Evolutionary conservation across 306 rosid species (phyloP), one percentile per base, ranked within the genome.

Genomic region (Abrus precatorius): DNA sequence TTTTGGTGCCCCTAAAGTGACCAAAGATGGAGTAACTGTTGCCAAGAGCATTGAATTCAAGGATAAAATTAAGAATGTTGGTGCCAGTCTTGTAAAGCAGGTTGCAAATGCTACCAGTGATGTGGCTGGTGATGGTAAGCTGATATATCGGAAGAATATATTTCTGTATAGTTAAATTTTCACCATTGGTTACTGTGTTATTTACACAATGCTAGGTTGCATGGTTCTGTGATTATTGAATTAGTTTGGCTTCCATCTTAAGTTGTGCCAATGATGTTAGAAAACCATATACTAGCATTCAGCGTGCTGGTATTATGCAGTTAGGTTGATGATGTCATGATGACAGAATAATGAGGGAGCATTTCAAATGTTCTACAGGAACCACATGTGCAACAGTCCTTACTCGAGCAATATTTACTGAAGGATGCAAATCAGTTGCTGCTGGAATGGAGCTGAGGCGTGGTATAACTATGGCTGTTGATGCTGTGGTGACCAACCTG

Each of bases 351-450:
- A 38, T 40, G 59, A 74, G 61, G 50, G 12, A 32, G 36, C 29
- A 40, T 49, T 71, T 80, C 69, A 11, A 67, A 45, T 72, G 9
- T 85, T 70, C 44, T 79, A 75, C 88, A 95, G 99, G 99, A 65
- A 95, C 99, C 45, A 93, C 99, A 10, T 93, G 98, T 78, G 99
- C 99, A 14, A 95, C 99, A 2, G 85, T 93, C 76, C 92, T 95
- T 71, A 95, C 99, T 0, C 86, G 88, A 45, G 99, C 99, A 45
- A 95, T 95, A 82, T 93, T 88, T 61, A 43, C 96, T 0, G 99
- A 95, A 82, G 99, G 99, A 13, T 95, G 99, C 92, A 95, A 95
- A 87, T 95, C 99, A 47, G 97, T 95, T 82, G 99, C 99, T 6
- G 97, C 99, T 40, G 97, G 99, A 5, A 95, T 95, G 99, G 99